Percentiles rank a stretch among this genome's conserved stretches.
Evolutionary conservation across 208 protist species (phyloP).

Genomic region (Wallacemonas sp.): DNA sequence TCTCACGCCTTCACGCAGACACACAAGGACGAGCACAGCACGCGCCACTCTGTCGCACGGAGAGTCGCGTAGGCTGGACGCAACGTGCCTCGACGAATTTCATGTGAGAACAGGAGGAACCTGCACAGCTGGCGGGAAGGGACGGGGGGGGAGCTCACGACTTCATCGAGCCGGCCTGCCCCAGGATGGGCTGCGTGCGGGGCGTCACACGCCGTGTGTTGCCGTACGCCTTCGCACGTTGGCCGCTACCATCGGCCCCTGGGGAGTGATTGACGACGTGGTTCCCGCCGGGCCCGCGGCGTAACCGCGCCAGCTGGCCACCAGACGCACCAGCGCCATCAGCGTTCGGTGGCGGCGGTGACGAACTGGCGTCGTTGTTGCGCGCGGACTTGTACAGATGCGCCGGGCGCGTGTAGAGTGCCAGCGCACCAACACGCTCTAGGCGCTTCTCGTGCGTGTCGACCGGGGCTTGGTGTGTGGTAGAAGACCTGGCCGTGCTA

Average conservation of each 20-base stretch:
- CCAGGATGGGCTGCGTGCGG: background rate
- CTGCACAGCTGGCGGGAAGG: too few relatives aligned
- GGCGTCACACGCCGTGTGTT: background rate
- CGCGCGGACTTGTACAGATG: background rate
- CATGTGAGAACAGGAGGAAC: too few relatives aligned
- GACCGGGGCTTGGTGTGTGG: background rate
- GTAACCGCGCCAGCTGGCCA: background rate
- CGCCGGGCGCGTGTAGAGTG: slow-evolving; percentile 2
- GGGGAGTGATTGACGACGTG: background rate
- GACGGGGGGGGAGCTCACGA: background rate
- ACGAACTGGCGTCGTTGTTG: background rate
- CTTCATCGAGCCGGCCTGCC: background rate
- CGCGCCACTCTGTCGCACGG: too few relatives aligned
- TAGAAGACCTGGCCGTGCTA: background rate
- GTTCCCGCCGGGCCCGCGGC: slow-evolving; percentile 4
- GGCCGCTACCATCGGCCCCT: background rate
- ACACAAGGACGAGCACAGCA: background rate
- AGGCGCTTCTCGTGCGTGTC: background rate
- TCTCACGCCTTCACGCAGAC: too few relatives aligned
- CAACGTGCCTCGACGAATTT: too few relatives aligned
- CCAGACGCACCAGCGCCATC: background rate
- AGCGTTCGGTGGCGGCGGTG: background rate
- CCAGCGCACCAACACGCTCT: background rate
- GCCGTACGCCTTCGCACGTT: background rate
- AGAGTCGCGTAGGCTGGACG: too few relatives aligned